phyloP scores from a whole-genome alignment of 495 filamentous ascomycete genomes.

The Terfezia claveryi region DNA sequence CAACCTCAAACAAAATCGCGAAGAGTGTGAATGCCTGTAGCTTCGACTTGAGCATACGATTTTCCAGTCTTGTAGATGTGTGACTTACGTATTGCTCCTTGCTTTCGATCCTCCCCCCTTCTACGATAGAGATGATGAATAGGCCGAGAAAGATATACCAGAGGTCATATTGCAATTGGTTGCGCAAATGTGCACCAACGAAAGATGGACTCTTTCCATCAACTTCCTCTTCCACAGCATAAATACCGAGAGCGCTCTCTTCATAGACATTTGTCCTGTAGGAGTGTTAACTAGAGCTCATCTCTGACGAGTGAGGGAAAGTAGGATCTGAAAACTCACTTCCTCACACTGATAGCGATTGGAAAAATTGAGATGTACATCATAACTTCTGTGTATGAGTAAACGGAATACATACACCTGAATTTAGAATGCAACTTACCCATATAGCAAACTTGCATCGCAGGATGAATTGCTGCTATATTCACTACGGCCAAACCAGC shows the following conservation, averaged over 20 bases:
- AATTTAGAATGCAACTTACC: slow-evolving; percentile 20
- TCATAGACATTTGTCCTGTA: slow-evolving; percentile 56
- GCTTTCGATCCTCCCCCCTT: slow-evolving; percentile 29
- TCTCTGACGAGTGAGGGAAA: slow-evolving; percentile 22
- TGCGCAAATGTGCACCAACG: slow-evolving; percentile 33
- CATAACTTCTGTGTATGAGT: slow-evolving; percentile 27
- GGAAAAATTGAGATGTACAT: slow-evolving; percentile 48
- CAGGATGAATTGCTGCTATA: slow-evolving; percentile 34
- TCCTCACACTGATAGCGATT: slow-evolving; percentile 33
- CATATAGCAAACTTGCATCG: slow-evolving; percentile 34
- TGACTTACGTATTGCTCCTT: slow-evolving; percentile 20
- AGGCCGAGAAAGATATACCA: slow-evolving; percentile 44
- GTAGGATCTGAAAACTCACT: neutral
- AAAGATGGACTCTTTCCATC: slow-evolving; percentile 25
- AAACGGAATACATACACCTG: neutral
- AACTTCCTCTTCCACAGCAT: slow-evolving; percentile 23
- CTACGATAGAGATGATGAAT: slow-evolving; percentile 36
- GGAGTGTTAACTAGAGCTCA: slow-evolving; percentile 3
- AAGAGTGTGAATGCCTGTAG: slow-evolving; percentile 27
- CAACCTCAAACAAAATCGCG: slow-evolving; percentile 29
- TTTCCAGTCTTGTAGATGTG: slow-evolving; percentile 1
- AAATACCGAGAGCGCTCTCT: slow-evolving; percentile 49
- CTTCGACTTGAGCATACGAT: neutral
- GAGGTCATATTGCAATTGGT: slow-evolving; percentile 39
- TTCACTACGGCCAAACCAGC: slow-evolving; percentile 37